These are phyloP conservation scores for Crithidia acanthocephali DNA, from an alignment of 208 protist genomes.

Conservation along the genomic window DNA sequence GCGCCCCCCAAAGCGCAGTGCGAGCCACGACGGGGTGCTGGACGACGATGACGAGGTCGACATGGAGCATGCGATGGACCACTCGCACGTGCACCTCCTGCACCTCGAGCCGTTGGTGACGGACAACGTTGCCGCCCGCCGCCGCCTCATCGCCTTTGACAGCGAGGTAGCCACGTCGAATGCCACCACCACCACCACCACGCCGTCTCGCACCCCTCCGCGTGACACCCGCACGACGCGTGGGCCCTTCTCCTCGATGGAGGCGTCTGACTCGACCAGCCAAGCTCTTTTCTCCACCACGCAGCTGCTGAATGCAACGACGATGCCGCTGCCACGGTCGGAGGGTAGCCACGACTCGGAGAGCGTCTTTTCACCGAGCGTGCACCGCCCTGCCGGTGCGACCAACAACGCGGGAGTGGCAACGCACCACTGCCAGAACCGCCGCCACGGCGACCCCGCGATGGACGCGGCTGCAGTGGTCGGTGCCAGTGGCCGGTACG, in stretches of 20 bases:
- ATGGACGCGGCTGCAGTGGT: too few relatives aligned
- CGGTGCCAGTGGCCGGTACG: too few relatives aligned
- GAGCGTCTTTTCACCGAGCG: conserved; percentile 18
- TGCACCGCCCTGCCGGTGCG: conserved; percentile 1
- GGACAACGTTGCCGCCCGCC: background rate
- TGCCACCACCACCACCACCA: background rate
- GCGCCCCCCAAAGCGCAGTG: conserved; percentile 18
- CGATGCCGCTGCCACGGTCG: conserved; percentile 14
- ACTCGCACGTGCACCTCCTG: conserved; percentile 12
- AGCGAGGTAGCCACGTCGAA: background rate
- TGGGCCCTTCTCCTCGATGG: conserved; percentile 11
- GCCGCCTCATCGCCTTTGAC: conserved; percentile 5
- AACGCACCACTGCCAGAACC: background rate
- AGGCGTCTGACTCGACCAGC: conserved; percentile 5
- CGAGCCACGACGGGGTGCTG: background rate
- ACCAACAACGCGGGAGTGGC: background rate
- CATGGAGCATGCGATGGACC: background rate
- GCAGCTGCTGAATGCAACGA: conserved; percentile 20
- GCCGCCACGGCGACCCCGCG: background rate
- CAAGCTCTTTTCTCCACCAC: conserved; percentile 9
- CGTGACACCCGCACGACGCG: conserved; percentile 1
- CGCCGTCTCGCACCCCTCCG: background rate
- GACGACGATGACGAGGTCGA: background rate
- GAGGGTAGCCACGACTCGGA: conserved; percentile 12
- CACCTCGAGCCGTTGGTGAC: conserved; percentile 1